Base-by-base conservation (phyloP, 768 basidiomycete genomes). In the Kwoniella sp. region DNA sequence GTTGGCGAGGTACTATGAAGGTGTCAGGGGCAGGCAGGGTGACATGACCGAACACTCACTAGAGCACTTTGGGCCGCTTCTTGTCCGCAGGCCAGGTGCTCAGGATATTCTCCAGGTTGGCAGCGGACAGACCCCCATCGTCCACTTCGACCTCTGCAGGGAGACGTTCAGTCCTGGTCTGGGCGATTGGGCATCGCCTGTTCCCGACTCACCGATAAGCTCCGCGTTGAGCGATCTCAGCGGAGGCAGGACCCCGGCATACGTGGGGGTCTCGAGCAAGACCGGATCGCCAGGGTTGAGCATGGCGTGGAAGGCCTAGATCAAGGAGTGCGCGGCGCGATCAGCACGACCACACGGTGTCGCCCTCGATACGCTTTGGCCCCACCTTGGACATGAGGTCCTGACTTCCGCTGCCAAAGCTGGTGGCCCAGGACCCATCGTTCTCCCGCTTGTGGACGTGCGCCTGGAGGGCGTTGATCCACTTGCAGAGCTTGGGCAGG, bases 311-410 rank as follows among this genome's bases (percentile, higher is more conserved):
- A 88, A 80, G 23, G 84, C 84, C 88, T 93, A 27, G n/a, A 38
- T 14, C 33, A 26, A 15, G 32, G 12, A 8, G 37, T 38, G 19
- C 37, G 8, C 19, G 37, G 11, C 19, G 8, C 37, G 37, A 38
- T 17, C 8, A n/a, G n/a, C 37, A 19, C 31, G 9, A 32, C 15
- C 31, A 9, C 37, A 38, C 8, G 8, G 37, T 7, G 17, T 12
- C 19, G 25, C 10, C 25, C 17, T 8, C 11, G 41, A 8, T 26
- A n/a, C 23, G 41, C n/a, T 42, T 3, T 7, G n/a, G 1, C 60
- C 77, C 3, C 46, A 87, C 89, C 81, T 92, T 95, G 76, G 80
- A 85, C 43, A 96, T 81, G 59, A 89, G 69, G 77, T 95, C 90
- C 74, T 95, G 92, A 37, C 87, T 88, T 10, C 92, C 92, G 33